phyloP scores from a whole-genome alignment of 768 basidiomycete genomes.

The Leccinellum luteum region DNA sequence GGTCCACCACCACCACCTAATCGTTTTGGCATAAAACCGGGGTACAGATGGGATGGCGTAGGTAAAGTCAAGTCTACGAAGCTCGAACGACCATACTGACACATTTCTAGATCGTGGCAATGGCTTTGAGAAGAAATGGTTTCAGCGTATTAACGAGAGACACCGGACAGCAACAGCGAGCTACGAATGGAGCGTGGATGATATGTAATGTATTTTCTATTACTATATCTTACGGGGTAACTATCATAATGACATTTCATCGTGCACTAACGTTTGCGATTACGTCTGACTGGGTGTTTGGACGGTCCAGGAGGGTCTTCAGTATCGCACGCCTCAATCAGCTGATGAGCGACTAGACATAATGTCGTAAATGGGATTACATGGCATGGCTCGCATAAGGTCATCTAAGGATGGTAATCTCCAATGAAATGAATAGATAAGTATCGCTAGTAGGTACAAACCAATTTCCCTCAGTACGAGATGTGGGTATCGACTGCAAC shows the following conservation, averaged over 20 bases:
- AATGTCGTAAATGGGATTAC: not conserved
- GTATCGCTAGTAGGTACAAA: constrained; percentile 10
- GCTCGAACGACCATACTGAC: constrained; percentile 2
- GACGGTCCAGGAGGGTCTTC: not conserved
- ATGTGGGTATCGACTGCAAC: constrained; percentile 9
- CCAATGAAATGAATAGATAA: constrained; percentile 22
- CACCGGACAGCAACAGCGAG: constrained; percentile 69
- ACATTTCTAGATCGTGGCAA: constrained; percentile 73
- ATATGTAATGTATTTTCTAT: constrained; percentile 60
- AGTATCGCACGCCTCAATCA: not conserved
- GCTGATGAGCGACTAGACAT: not conserved
- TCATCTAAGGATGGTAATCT: constrained; percentile 6
- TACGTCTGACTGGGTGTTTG: not conserved
- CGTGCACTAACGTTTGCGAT: not conserved
- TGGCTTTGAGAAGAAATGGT: constrained; percentile 91
- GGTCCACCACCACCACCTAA: constrained; percentile 92
- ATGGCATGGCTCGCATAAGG: constrained; percentile 1
- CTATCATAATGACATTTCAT: not conserved
- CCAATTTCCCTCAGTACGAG: constrained; percentile 9
- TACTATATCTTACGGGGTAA: not conserved
- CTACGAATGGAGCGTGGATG: constrained; percentile 86
- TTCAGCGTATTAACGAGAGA: constrained; percentile 78
- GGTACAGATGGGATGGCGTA: constrained; percentile 98
- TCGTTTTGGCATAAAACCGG: constrained; percentile 92
- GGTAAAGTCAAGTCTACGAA: constrained; percentile 47